These are phyloP conservation scores for Mycosphaerella sp. DNA, from an alignment of 2,329 filamentous ascomycete genomes.

Conservation along the genomic window DNA sequence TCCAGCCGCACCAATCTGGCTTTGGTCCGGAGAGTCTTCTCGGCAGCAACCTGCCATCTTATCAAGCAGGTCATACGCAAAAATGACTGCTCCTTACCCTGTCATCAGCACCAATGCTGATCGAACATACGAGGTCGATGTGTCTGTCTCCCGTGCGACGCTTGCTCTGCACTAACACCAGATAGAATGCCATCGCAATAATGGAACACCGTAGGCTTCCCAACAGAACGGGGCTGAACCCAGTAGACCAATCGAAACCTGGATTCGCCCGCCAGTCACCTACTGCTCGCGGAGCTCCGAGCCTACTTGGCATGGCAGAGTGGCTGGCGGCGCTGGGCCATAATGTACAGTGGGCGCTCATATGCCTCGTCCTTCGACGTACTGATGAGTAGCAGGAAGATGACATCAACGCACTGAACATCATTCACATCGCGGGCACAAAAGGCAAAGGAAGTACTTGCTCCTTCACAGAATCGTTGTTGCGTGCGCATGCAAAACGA, in stretches of 20 bases:
- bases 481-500: constrained; percentile 50
- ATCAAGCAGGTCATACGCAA: not conserved
- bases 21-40: no score
- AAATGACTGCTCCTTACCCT: not conserved
- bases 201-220: not conserved
- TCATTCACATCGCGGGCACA: constrained; percentile 81
- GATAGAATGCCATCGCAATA: not conserved
- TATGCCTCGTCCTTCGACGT: not conserved
- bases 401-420: constrained; percentile 24
- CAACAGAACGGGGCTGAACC: not conserved
- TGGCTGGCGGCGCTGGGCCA: constrained; percentile 25
- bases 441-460: constrained; percentile 91
- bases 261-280: constrained; percentile 5
- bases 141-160: no score
- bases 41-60: no score
- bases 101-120: not conserved
- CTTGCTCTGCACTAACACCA: not conserved
- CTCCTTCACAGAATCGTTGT: constrained; percentile 70
- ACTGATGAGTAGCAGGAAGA: constrained; percentile 11
- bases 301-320: constrained; percentile 23
- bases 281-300: constrained; percentile 20
- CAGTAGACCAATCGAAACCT: not conserved
- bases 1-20: no score
- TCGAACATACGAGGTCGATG: not conserved
- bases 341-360: constrained; percentile 11